Evolutionary conservation across 495 filamentous ascomycete species (phyloP), one percentile per base, ranked within the genome.

Genomic region (Penicillium dipodomyicola): DNA sequence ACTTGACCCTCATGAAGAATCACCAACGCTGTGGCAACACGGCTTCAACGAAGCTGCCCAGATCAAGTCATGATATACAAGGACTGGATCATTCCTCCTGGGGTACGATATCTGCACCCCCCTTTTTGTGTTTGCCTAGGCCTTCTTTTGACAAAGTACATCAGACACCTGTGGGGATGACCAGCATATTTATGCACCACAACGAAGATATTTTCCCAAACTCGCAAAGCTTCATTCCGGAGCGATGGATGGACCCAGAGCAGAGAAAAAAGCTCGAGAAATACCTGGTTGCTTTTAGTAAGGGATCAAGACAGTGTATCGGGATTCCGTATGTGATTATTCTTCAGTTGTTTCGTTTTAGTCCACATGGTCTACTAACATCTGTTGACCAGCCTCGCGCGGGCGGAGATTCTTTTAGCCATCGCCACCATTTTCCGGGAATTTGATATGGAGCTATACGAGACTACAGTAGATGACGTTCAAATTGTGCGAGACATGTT

Each of bases 231-330:
- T 82, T 80, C 61, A 57, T 62, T 1, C 77, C 80, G 3, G 72
- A 79, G 25, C 71, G 78, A 29, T 82, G 77, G 76, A 54, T 67
- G 53, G 64, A 67, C 30, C 60, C 41, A 2, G 58, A 64, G 6
- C 47, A 66, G 20, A 66, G 71, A 3, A 63, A 70, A 27, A 57
- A 63, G 14, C 65, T 82, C 30, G 73, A 78, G 17, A 73, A 70
- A 44, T 78, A 80, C 45, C 47, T 83, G 49, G 65, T 80, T 3
- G 56, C 76, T 0, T 84, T 84, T 52, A 73, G 67, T 19, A 77
- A 74, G 60, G 80, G 82, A 2, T 70, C 65, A 2, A 58, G 82
- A 40, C 62, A 64, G 20, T 84, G 81, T 51, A 58, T 85, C 27
- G 82, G 79, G 1, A 80, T 80, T 37, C 77, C 79, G 68, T 70